phyloP scores from a whole-genome alignment of 495 filamentous ascomycete species.

The Penicillium manginii region DNA sequence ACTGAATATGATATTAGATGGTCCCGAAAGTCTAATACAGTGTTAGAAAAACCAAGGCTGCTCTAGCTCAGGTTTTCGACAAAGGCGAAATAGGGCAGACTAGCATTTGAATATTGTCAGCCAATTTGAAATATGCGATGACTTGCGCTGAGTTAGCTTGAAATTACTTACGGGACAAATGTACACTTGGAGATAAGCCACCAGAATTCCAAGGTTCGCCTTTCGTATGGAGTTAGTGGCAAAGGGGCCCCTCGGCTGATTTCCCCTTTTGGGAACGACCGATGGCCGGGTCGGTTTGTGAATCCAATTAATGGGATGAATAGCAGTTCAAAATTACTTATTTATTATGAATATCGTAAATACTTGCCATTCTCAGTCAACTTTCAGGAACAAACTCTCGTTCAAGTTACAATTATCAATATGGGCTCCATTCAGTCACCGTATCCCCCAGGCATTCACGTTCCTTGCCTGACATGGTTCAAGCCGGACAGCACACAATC shows the following conservation, averaged over 20 bases:
- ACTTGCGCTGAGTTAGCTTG: too few species aligned
- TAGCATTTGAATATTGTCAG: too few species aligned
- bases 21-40: not conserved
- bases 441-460: constrained; percentile 40
- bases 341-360: not conserved
- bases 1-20: not conserved
- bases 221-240: not conserved
- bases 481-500: constrained; percentile 30
- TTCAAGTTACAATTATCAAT: not conserved
- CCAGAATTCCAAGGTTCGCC: too few species aligned
- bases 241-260: constrained; percentile 8
- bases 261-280: constrained; percentile 8
- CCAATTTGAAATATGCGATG: too few species aligned
- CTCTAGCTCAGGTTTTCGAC: too few species aligned
- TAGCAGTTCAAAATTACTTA: not conserved
- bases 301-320: not conserved
- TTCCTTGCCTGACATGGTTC: constrained; percentile 41
- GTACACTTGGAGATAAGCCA: too few species aligned
- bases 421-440: constrained; percentile 18
- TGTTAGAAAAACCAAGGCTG: too few species aligned
- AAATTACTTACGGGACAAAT: too few species aligned
- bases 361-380: not conserved
- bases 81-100: too few species aligned
- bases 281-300: constrained; percentile 1
- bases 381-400: not conserved